These are phyloP conservation scores for Neonectria ditissima DNA, from an alignment of 2,329 filamentous ascomycete species.

Conservation along the genomic window DNA sequence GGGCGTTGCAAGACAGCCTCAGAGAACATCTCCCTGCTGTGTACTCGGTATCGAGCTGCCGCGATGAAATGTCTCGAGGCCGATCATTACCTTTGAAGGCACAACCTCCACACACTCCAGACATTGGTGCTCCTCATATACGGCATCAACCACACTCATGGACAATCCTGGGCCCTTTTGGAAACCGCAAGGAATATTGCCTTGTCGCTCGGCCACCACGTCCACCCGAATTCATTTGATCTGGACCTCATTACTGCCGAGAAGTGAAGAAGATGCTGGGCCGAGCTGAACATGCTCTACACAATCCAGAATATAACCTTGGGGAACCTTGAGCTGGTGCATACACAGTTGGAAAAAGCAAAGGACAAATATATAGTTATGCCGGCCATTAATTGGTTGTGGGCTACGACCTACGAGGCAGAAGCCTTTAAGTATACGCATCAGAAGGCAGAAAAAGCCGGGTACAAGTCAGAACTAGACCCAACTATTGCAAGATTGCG, in stretches of 20 bases:
- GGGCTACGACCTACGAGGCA: constrained; percentile 28
- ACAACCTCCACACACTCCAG: constrained; percentile 28
- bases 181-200: constrained; percentile 28
- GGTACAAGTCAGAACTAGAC: constrained; percentile 26
- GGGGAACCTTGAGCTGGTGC: constrained; percentile 21
- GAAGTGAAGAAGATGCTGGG: constrained; percentile 32
- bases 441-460: constrained; percentile 21
- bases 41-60: constrained; percentile 19
- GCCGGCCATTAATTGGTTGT: constrained; percentile 31
- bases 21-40: constrained; percentile 25
- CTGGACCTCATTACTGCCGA: constrained; percentile 24
- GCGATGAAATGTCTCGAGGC: constrained; percentile 32
- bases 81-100: constrained; percentile 30
- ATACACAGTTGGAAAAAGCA: constrained; percentile 7
- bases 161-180: constrained; percentile 31
- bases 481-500: constrained; percentile 22
- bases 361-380: constrained; percentile 21
- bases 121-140: constrained; percentile 27
- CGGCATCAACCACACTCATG: constrained; percentile 34
- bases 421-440: constrained; percentile 25
- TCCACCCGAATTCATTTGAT: constrained; percentile 24
- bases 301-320: constrained; percentile 34
- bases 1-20: neutral
- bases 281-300: constrained; percentile 31
- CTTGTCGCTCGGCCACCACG: constrained; percentile 26